Conservation (phyloP, 2,329 filamentous ascomycete species). For the Aspergillus sp. region DNA sequence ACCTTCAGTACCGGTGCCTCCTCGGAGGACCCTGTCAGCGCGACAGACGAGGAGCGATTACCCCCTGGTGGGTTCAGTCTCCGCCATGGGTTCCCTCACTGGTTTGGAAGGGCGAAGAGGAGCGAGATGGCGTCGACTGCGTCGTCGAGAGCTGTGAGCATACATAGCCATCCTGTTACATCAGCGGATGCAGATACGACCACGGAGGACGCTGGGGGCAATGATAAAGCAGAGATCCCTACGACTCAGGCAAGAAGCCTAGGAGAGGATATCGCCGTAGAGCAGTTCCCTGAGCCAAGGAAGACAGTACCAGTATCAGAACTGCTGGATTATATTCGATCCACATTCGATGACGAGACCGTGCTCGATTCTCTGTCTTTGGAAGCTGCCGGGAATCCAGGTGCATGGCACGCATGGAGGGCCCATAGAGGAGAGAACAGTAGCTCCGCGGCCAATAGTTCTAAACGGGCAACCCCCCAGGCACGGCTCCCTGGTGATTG, state of each 20-base stretch:
- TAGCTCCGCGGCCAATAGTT: slow-evolving; percentile 10
- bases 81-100: slow-evolving; percentile 79
- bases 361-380: slow-evolving; percentile 73
- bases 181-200: slow-evolving; percentile 1
- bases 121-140: slow-evolving; percentile 28
- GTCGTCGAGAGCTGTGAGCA: slow-evolving; percentile 38
- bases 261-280: slow-evolving; percentile 1
- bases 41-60: slow-evolving; percentile 71
- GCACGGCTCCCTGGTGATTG: slow-evolving; percentile 66
- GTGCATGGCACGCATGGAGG: slow-evolving; percentile 91
- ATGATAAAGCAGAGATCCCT: slow-evolving; percentile 3
- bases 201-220: neutral
- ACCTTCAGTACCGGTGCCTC: slow-evolving; percentile 77
- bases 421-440: slow-evolving; percentile 50
- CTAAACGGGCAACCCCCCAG: slow-evolving; percentile 40
- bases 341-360: slow-evolving; percentile 67
- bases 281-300: slow-evolving; percentile 18
- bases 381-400: slow-evolving; percentile 76
- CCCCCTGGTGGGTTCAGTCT: slow-evolving; percentile 86
- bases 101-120: slow-evolving; percentile 62
- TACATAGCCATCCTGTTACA: slow-evolving; percentile 23
- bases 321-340: slow-evolving; percentile 71
- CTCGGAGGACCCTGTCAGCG: slow-evolving; percentile 68
- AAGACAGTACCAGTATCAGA: slow-evolving; percentile 52
- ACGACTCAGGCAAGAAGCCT: slow-evolving; percentile 1